phyloP scores from a whole-genome alignment of 176 grass and related monocot genomes.

The Echinochloa phyllopogon region DNA sequence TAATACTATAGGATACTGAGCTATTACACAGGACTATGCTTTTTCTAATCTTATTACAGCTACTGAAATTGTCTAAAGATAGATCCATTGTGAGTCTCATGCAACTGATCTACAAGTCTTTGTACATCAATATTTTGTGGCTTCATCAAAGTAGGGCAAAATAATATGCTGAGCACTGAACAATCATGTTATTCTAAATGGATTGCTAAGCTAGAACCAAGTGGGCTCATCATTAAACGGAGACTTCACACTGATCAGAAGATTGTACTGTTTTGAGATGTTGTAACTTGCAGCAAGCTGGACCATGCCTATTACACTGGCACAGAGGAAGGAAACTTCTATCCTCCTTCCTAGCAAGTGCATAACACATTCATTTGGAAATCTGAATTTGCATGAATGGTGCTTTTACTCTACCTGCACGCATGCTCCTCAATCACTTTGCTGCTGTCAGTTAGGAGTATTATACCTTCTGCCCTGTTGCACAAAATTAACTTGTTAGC shows the following conservation, averaged over 20 bases:
- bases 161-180: neutral
- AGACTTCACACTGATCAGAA: neutral
- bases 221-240: constrained; percentile 7
- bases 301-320: neutral
- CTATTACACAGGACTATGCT: neutral
- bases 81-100: neutral
- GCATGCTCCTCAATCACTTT: constrained; percentile 17
- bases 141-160: neutral
- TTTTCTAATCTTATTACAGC: constrained; percentile 8
- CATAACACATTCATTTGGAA: neutral
- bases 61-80: constrained; percentile 4
- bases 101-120: neutral
- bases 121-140: neutral
- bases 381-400: neutral
- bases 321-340: constrained; percentile 20
- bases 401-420: neutral
- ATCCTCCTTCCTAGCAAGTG: neutral
- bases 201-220: constrained; percentile 30
- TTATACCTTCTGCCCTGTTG: neutral
- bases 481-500: neutral
- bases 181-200: constrained; percentile 13
- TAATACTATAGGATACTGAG: constrained; percentile 5
- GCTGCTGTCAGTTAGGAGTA: constrained; percentile 18
- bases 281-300: constrained; percentile 14
- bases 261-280: constrained; percentile 4